Percentiles rank a stretch among this genome's conserved stretches.
Conservation (phyloP, 2,329 filamentous ascomycete species). For the Phoma sp. region DNA sequence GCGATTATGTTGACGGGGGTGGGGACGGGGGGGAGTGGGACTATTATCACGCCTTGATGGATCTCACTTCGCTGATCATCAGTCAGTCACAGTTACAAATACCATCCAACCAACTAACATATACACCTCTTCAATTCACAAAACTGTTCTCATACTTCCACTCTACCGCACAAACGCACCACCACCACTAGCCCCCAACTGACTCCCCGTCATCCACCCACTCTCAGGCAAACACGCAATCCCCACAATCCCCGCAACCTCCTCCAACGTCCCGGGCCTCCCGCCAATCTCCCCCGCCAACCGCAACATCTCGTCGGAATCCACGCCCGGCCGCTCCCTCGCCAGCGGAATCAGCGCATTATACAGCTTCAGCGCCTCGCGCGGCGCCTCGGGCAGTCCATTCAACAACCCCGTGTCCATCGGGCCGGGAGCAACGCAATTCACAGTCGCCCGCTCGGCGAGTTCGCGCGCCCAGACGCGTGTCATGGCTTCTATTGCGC, state of each 20-base stretch:
- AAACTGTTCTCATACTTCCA: too few species aligned
- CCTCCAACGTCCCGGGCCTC: constrained; percentile 65
- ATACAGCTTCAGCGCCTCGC: constrained; percentile 20
- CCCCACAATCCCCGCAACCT: constrained; percentile 75
- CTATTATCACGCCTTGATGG: neutral
- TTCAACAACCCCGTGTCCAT: constrained; percentile 51
- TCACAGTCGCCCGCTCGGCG: constrained; percentile 65
- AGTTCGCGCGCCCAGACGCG: constrained; percentile 68
- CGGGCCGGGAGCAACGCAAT: constrained; percentile 67
- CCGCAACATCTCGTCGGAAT: constrained; percentile 64
- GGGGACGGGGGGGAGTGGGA: constrained; percentile 12
- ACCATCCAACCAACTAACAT: too few species aligned
- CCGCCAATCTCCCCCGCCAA: constrained; percentile 61
- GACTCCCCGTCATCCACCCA: constrained; percentile 77
- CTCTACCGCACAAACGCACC: constrained; percentile 61
- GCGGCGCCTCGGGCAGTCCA: constrained; percentile 20
- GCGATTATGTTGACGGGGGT: constrained; percentile 44
- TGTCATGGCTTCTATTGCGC: constrained; percentile 69
- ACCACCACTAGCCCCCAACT: constrained; percentile 79
- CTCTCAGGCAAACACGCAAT: constrained; percentile 74
- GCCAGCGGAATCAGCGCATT: constrained; percentile 25
- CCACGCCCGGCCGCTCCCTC: constrained; percentile 17
- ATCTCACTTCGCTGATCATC: neutral
- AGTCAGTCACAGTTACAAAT: too few species aligned
- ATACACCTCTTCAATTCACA: too few species aligned